Conservation (phyloP, 768 basidiomycete species). For the Psilocybe tampanensis region DNA sequence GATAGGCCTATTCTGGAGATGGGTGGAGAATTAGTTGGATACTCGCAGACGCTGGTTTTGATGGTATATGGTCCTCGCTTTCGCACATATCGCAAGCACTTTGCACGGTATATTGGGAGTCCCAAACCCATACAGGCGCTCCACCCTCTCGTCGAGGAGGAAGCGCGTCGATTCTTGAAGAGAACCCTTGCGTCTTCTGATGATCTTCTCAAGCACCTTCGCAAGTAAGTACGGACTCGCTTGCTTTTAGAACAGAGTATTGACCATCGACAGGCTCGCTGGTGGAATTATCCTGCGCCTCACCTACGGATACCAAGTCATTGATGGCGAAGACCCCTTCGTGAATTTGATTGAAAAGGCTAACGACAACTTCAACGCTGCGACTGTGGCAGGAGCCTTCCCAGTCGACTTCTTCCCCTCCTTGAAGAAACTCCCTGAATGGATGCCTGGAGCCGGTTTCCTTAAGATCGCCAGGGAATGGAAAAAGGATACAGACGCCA, state of each 20-base stretch:
- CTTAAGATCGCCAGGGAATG: constrained; percentile 45
- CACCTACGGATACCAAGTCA: constrained; percentile 58
- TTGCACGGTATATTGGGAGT: constrained; percentile 44
- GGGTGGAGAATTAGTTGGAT: constrained; percentile 54
- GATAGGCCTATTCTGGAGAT: constrained; percentile 50
- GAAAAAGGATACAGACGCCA: constrained; percentile 37
- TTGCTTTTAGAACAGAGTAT: no score
- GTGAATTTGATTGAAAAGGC: constrained; percentile 53
- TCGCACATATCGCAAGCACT: constrained; percentile 45
- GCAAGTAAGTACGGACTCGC: constrained; percentile 47
- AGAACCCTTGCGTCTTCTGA: constrained; percentile 33
- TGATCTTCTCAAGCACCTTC: constrained; percentile 36
- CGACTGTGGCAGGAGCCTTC: constrained; percentile 51
- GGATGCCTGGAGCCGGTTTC: constrained; percentile 61
- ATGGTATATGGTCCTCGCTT: constrained; percentile 45
- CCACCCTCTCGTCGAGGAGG: constrained; percentile 33
- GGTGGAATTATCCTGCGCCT: constrained; percentile 56
- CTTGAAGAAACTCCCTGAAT: constrained; percentile 52
- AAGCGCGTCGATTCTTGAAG: constrained; percentile 39
- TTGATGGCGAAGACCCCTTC: constrained; percentile 53
- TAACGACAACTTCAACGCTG: constrained; percentile 51
- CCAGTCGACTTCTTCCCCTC: constrained; percentile 43
- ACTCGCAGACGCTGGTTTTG: constrained; percentile 47
- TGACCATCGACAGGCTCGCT: no score
- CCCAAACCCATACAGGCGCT: constrained; percentile 29